Base-by-base conservation (phyloP, 1,139 yeast species). In the Debaryomyces sp. region DNA sequence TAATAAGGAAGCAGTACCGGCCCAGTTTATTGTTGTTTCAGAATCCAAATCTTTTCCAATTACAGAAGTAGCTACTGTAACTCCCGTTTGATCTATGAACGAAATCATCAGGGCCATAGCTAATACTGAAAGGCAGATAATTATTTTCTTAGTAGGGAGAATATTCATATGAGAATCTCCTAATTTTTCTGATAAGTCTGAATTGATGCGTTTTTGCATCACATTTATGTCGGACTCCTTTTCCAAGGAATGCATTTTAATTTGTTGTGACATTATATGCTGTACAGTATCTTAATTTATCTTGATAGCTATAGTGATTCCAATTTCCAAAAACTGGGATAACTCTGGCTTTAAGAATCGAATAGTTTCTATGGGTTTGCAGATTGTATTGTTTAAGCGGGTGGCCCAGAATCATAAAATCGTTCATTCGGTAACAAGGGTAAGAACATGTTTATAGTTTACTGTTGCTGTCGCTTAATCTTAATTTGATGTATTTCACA, bases 1-100 rank as follows among this genome's bases (percentile, higher is more conserved):
- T 44, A 78, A 67, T 46, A 79, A 60, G 6, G 75, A 60, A 12
- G 83, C 71, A 5, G 82, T 76, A 48, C 82, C 82, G 1, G 81
- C 81, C 82, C 82, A 79, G 45, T 78, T 74, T 47, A 75, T 74
- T 12, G 76, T 62, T 38, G 63, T 61, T 51, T 71, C 66, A 17
- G 76, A 71, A 33, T 68, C 50, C 43, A 75, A 61, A 40, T 71
- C 76, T 42, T 63, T 59, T 15, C 70, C 76, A 29, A 75, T 73
- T 3, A 51, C 50, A 1, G 78, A 60, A 37, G 75, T 61, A 3
- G 73, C 77, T 6, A 73, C 70, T 1, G 78, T 68, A 26, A 75
- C 66, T 26, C 78, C 70, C 0, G 77, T 73, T 57, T 75, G 81
- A 60, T 78, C 82, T 17, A 75, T 63, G 57, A 75, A 70, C 3